Evolutionary conservation across 495 filamentous ascomycete species (phyloP).

Genomic region (Aspergillus cavernicola): DNA sequence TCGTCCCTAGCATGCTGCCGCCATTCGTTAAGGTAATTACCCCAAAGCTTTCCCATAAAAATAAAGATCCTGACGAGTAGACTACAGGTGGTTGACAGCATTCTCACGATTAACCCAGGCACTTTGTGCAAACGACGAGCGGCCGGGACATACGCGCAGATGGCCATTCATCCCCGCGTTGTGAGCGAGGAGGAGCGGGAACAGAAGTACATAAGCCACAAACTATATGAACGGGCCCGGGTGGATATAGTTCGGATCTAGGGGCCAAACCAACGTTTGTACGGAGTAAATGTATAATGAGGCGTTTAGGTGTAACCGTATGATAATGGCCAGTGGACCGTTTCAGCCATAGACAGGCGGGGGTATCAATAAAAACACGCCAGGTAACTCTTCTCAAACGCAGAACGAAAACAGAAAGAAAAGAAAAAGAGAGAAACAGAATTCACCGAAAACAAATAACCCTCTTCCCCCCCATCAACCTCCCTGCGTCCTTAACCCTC

Average conservation of each 20-base stretch:
- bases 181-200: conserved; percentile 57
- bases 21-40: conserved; percentile 76
- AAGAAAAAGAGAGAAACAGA: too few species aligned
- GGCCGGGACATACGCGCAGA: conserved; percentile 74
- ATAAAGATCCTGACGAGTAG: not conserved
- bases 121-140: conserved; percentile 77
- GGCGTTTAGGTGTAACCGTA: conserved; percentile 10
- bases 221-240: conserved; percentile 74
- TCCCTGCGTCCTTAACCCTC: conserved; percentile 17
- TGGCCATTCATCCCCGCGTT: conserved; percentile 64
- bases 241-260: conserved; percentile 82
- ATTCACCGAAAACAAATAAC: conserved; percentile 42
- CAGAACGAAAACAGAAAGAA: conserved; percentile 5
- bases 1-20: conserved; percentile 77
- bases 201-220: conserved; percentile 61
- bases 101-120: conserved; percentile 83
- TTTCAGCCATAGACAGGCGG: not conserved
- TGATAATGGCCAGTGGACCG: conserved; percentile 12
- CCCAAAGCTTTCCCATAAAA: not conserved
- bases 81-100: conserved; percentile 72
- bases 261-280: not conserved
- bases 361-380: conserved; percentile 10
- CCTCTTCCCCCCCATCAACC: conserved; percentile 23
- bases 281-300: conserved; percentile 19
- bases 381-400: not conserved